Percentiles rank a stretch among this genome's conserved stretches.
These are phyloP conservation scores for Leishmania guyanensis DNA, from an alignment of 208 protist species.

Conservation along the genomic window DNA sequence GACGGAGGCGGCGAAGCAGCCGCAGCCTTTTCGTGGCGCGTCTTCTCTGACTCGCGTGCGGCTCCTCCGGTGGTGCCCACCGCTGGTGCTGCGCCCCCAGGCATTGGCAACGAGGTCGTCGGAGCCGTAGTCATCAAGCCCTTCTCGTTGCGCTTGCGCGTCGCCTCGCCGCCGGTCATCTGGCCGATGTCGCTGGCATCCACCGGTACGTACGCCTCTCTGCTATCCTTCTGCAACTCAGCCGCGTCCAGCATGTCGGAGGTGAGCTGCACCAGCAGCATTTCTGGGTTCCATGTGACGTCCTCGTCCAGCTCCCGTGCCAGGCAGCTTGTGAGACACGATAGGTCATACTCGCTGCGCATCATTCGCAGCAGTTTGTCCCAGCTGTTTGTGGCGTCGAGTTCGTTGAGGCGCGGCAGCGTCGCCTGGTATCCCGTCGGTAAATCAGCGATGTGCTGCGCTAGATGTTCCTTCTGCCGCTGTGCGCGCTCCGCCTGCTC, in stretches of 20 bases:
- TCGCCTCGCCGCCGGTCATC: slow-evolving; percentile 59
- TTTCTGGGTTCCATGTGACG: slow-evolving; percentile 85
- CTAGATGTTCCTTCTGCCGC: slow-evolving; percentile 57
- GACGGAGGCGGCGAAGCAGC: not conserved
- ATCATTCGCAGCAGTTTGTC: slow-evolving; percentile 66
- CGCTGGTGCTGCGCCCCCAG: not conserved
- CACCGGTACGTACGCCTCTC: slow-evolving; percentile 33
- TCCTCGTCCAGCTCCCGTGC: slow-evolving; percentile 87
- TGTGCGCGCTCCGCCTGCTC: slow-evolving; percentile 33
- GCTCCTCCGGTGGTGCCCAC: not conserved
- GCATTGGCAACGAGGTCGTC: not conserved
- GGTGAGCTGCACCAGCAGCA: slow-evolving; percentile 89
- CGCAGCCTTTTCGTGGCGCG: not conserved
- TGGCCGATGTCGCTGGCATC: slow-evolving; percentile 44
- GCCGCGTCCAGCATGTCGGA: slow-evolving; percentile 83
- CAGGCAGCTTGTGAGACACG: slow-evolving; percentile 77
- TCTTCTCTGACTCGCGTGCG: not conserved
- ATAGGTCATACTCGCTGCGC: slow-evolving; percentile 81
- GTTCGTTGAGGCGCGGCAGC: slow-evolving; percentile 78
- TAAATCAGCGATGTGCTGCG: slow-evolving; percentile 58
- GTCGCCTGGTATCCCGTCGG: slow-evolving; percentile 66
- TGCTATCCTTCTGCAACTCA: slow-evolving; percentile 41
- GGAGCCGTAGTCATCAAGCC: not conserved
- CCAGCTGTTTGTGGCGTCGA: slow-evolving; percentile 75
- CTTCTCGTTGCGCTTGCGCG: slow-evolving; percentile 46